phyloP scores from a whole-genome alignment of 176 grass and related monocot genomes.

The Carex kokanica region DNA sequence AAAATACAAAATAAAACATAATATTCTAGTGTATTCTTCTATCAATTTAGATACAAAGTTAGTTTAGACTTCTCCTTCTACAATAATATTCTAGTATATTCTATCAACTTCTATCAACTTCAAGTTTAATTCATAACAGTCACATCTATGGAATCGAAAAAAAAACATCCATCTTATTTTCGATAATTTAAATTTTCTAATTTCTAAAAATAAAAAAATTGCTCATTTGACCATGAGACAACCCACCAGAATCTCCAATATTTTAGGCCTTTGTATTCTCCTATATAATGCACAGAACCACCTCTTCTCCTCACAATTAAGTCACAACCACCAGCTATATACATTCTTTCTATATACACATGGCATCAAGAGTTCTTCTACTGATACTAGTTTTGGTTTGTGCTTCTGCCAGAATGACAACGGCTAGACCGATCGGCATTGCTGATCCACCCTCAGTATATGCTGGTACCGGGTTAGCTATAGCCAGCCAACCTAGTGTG shows the following conservation, averaged over 20 bases:
- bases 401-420: background rate
- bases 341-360: background rate
- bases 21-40: no score
- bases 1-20: no score
- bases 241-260: slow-evolving; percentile 3
- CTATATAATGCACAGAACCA: background rate
- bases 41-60: no score
- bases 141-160: no score
- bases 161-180: no score
- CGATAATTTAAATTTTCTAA: no score
- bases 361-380: slow-evolving; percentile 21
- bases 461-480: background rate
- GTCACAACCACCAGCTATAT: background rate
- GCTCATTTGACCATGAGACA: background rate
- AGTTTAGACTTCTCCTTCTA: no score
- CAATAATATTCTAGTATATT: no score
- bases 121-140: no score
- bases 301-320: slow-evolving; percentile 16
- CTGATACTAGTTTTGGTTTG: slow-evolving; percentile 19
- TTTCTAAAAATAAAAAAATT: no score
- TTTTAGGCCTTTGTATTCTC: background rate
- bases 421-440: slow-evolving; percentile 36
- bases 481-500: slow-evolving; percentile 20
- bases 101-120: no score
- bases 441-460: slow-evolving; percentile 31